A percentile compares a stretch with the other conserved stretches of the same genome.
Conservation (phyloP, 768 basidiomycete genomes). For the Leccinum imitatum region DNA sequence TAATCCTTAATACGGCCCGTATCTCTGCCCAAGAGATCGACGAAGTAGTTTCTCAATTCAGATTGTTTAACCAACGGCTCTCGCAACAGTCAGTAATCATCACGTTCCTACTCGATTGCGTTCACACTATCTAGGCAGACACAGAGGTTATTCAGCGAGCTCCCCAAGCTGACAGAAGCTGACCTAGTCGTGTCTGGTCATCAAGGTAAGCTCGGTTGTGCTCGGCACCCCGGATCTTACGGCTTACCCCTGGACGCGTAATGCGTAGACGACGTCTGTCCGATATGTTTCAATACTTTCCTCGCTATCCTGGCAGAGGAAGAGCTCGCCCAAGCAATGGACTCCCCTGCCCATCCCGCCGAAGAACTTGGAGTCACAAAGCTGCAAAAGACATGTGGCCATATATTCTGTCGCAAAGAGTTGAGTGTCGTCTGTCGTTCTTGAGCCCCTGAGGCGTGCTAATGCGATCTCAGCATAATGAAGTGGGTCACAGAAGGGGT, state of each 20-base stretch:
- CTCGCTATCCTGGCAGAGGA: conserved; percentile 71
- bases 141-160: conserved; percentile 40
- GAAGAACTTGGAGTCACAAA: conserved; percentile 71
- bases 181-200: conserved; percentile 48
- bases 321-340: conserved; percentile 71
- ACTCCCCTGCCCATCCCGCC: conserved; percentile 71
- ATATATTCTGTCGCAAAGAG: conserved; percentile 84
- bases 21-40: conserved; percentile 31
- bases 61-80: conserved; percentile 24
- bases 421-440: conserved; percentile 37
- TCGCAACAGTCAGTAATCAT: conserved; percentile 27
- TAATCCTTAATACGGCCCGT: conserved; percentile 1
- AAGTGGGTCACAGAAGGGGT: conserved; percentile 65
- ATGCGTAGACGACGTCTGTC: conserved; percentile 61
- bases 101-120: neutral
- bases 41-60: conserved; percentile 32
- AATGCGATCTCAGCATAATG: conserved; percentile 48
- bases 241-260: neutral
- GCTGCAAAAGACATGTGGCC: conserved; percentile 54
- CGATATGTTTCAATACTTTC: conserved; percentile 73
- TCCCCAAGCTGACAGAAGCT: conserved; percentile 52
- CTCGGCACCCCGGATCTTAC: neutral
- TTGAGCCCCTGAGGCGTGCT: conserved; percentile 13
- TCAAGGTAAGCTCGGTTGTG: conserved; percentile 36
- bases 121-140: conserved; percentile 31